Base-by-base conservation (phyloP, 2,329 filamentous ascomycete genomes). In the Arthrocladium fulminans region DNA sequence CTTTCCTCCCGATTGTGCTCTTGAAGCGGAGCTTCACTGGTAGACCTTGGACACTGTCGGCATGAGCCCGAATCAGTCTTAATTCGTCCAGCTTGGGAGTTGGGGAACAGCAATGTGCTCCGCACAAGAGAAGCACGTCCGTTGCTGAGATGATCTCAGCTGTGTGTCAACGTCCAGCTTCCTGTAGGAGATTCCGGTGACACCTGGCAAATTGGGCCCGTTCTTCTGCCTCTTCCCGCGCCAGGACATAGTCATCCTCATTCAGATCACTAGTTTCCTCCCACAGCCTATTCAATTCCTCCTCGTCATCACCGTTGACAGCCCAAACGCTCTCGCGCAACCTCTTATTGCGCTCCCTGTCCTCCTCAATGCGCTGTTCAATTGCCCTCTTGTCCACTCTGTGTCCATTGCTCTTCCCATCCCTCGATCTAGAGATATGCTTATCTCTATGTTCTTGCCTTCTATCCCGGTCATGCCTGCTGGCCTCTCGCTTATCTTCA, bases 291-390 rank as follows among this genome's bases (percentile, higher is more conserved):
- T 83, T 78, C 68, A 88, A 83, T 67, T 97, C 90, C 6, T 82
- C 77, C 22, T 77, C 73, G 7, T 74, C 70, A 25, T 79, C 76
- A 7, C 77, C 74, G 24, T 79, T 79, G 2, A 95, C 81, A 0
- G 88, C 87, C 92, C 94, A 98, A 54, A 95, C 94, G 59, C 83
- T 88, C 69, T 98, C 92, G 19, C 92, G 73, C 60, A 90, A 72
- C 37, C 90, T 74, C 73, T 98, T 98, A 66, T 98, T 94, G 37
- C 92, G 74, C 66, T 98, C 92, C 2, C 92, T 75, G 66, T 98
- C 92, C 67, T 98, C 94, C 59, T 98, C 94, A 54, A 98, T 95
- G 34, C 92, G 76, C 70, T 97, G 89, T 68, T 97, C 89, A 46
- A 96, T 86, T 68, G 95, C 86, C 48, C 84, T 78, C 67, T 90